Evolutionary conservation across 2,329 filamentous ascomycete species (phyloP).

Genomic region (Diaporthe humulicola): DNA sequence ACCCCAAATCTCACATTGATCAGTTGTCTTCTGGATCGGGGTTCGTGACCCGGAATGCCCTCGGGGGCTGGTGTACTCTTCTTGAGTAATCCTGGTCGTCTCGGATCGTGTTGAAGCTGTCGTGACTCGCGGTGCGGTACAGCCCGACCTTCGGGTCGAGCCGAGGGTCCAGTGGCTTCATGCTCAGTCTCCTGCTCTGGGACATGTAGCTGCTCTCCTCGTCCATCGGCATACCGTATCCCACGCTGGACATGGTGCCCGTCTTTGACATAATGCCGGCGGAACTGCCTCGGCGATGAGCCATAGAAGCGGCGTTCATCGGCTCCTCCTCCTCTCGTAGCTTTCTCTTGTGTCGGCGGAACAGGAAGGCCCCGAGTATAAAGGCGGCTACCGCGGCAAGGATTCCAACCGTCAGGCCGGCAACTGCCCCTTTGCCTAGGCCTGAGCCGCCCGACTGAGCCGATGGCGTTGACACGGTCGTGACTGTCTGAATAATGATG

Average conservation of each 20-base stretch:
- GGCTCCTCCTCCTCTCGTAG: conserved; percentile 59
- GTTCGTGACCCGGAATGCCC: conserved; percentile 73
- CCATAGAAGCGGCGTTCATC: conserved; percentile 56
- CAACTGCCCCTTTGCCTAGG: conserved; percentile 62
- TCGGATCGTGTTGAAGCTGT: conserved; percentile 73
- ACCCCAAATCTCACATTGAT: conserved; percentile 32
- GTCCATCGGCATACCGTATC: conserved; percentile 38
- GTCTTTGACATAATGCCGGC: conserved; percentile 61
- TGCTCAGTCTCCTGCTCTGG: conserved; percentile 52
- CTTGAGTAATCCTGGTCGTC: conserved; percentile 77
- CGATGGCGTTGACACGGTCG: conserved; percentile 59
- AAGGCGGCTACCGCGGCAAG: conserved; percentile 45
- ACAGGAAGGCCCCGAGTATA: conserved; percentile 56
- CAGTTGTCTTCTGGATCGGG: conserved; percentile 64
- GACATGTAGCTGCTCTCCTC: conserved; percentile 38
- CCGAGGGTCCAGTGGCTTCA: conserved; percentile 73
- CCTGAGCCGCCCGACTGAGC: conserved; percentile 43
- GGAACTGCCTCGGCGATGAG: conserved; percentile 64
- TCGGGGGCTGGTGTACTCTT: conserved; percentile 64
- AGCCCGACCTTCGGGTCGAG: conserved; percentile 72
- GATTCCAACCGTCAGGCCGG: conserved; percentile 67
- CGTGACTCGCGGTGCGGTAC: conserved; percentile 68
- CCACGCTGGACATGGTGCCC: conserved; percentile 56
- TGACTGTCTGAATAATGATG: conserved; percentile 63
- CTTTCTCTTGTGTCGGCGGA: conserved; percentile 49